Conservation (phyloP, 352 stramenopile species). For the Phytophthora agathidicida region DNA sequence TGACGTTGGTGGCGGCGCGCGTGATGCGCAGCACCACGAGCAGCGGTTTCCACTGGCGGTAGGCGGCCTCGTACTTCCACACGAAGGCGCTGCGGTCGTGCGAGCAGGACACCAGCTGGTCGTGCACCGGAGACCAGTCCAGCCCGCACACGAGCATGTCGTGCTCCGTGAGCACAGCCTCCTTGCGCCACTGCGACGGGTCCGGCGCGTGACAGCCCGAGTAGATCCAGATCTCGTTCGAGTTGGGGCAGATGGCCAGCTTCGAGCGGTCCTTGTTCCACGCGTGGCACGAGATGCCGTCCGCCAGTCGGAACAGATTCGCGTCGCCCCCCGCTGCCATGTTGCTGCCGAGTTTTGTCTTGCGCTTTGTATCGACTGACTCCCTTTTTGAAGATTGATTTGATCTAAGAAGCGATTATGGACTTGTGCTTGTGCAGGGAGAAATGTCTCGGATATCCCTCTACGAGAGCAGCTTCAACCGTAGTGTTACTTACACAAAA, state of each 20-base stretch:
- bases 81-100: conserved; percentile 96
- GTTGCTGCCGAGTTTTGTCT: conserved; percentile 7
- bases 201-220: conserved; percentile 81
- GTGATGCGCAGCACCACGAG: conserved; percentile 93
- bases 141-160: conserved; percentile 93
- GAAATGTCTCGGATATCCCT: conserved; percentile 38
- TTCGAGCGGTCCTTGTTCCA: conserved; percentile 93
- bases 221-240: conserved; percentile 94
- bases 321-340: conserved; percentile 47
- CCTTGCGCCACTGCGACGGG: conserved; percentile 82
- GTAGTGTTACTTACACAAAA: neutral
- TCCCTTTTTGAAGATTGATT: conserved; percentile 24
- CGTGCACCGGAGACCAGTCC: conserved; percentile 93
- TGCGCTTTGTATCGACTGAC: conserved; percentile 36
- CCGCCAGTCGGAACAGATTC: conserved; percentile 76
- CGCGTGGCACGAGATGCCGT: conserved; percentile 91
- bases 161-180: conserved; percentile 90
- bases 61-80: conserved; percentile 91
- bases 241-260: conserved; percentile 91
- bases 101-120: conserved; percentile 95
- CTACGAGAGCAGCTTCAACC: conserved; percentile 50
- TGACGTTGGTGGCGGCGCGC: conserved; percentile 92
- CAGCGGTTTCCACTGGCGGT: conserved; percentile 91
- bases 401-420: conserved; percentile 18
- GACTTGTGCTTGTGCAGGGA: conserved; percentile 15